Conservation (phyloP, 768 basidiomycete genomes). For the Filobasidium floriforme region DNA sequence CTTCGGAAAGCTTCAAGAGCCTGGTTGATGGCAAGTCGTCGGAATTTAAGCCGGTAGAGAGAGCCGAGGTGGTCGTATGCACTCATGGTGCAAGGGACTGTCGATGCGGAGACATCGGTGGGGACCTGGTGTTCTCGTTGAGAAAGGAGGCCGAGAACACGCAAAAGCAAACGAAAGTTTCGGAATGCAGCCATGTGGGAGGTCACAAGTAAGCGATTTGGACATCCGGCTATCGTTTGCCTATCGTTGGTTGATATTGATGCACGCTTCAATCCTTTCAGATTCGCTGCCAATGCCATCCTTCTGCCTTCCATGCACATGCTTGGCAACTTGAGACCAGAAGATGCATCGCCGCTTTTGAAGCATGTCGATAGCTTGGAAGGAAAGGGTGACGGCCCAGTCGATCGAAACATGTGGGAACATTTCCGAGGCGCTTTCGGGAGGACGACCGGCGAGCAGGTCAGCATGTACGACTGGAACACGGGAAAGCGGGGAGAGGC, state of each 20-base stretch:
- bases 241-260: background rate
- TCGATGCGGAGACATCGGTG: slow-evolving; percentile 64
- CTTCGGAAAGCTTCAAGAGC: background rate
- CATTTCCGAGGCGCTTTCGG: slow-evolving; percentile 73
- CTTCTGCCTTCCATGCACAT: slow-evolving; percentile 48
- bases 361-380: slow-evolving; percentile 43
- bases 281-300: slow-evolving; percentile 45
- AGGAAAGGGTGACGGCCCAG: background rate
- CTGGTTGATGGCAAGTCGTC: slow-evolving; percentile 8
- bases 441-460: slow-evolving; percentile 55
- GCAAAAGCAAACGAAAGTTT: slow-evolving; percentile 49
- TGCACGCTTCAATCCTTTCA: slow-evolving; percentile 48
- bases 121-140: slow-evolving; percentile 54
- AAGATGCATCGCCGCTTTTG: slow-evolving; percentile 55
- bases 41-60: slow-evolving; percentile 6
- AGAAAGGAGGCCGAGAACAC: slow-evolving; percentile 50
- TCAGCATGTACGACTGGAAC: slow-evolving; percentile 20
- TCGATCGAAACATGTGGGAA: slow-evolving; percentile 35
- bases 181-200: slow-evolving; percentile 70
- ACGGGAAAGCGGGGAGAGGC: slow-evolving; percentile 6
- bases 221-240: background rate
- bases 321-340: slow-evolving; percentile 58
- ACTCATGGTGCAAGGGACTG: slow-evolving; percentile 74
- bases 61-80: slow-evolving; percentile 52
- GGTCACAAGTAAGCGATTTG: slow-evolving; percentile 62